Evolutionary conservation across 116 monocot species (phyloP).

Genomic region (Cymodocea nodosa): DNA sequence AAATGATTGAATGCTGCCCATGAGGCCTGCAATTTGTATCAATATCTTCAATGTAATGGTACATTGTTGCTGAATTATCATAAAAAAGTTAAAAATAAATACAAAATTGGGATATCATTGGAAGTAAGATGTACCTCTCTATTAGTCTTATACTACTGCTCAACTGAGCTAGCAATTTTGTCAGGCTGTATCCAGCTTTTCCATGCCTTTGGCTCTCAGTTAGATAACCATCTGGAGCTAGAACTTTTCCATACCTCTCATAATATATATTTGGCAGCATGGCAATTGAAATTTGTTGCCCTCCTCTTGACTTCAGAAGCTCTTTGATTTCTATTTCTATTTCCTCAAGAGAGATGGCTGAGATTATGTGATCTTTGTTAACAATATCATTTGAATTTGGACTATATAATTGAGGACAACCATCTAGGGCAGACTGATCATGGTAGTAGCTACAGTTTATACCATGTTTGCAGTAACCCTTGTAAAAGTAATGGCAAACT

Average conservation of each 20-base stretch:
- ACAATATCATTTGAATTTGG: slow-evolving; percentile 13
- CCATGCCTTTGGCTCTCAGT: slow-evolving; percentile 74
- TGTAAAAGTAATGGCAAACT: slow-evolving; percentile 46
- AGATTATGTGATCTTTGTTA: slow-evolving; percentile 14
- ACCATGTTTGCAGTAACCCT: slow-evolving; percentile 75
- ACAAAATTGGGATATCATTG: neutral
- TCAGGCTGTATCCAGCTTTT: slow-evolving; percentile 62
- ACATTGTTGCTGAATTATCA: too few species aligned
- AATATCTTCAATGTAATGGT: neutral
- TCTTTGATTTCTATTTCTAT: slow-evolving; percentile 62
- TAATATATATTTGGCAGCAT: slow-evolving; percentile 51
- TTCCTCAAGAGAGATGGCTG: slow-evolving; percentile 40
- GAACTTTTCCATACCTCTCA: slow-evolving; percentile 56
- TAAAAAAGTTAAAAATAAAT: too few species aligned
- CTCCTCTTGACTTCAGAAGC: slow-evolving; percentile 33
- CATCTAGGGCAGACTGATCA: slow-evolving; percentile 18
- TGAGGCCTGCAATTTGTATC: slow-evolving; percentile 39
- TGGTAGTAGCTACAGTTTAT: slow-evolving; percentile 50
- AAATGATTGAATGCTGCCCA: slow-evolving; percentile 61
- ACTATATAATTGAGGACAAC: slow-evolving; percentile 6
- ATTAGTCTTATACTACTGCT: slow-evolving; percentile 52
- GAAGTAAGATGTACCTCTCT: slow-evolving; percentile 31
- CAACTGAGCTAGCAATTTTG: slow-evolving; percentile 54
- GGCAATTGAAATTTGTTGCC: slow-evolving; percentile 49
- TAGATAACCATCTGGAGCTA: slow-evolving; percentile 60